Evolutionary conservation across 192 early-diverging fungal species (phyloP).

Genomic region (Irineochytrium annulatum): DNA sequence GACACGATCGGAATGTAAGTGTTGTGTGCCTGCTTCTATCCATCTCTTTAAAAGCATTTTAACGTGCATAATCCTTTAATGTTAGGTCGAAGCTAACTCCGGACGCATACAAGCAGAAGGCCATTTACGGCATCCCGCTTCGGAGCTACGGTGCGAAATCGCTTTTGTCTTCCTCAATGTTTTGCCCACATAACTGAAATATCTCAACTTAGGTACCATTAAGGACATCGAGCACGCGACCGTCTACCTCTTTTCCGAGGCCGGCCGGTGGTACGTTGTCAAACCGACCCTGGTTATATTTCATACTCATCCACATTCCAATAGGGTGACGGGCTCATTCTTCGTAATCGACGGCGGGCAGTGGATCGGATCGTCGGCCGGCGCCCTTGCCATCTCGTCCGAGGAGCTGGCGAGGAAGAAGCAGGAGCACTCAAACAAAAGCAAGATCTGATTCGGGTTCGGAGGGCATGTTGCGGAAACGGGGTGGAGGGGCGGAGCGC

Average conservation of each 20-base stretch:
- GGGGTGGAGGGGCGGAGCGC: too few relatives aligned
- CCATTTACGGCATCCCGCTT: constrained; percentile 20
- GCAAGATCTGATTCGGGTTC: too few relatives aligned
- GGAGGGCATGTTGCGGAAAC: too few relatives aligned
- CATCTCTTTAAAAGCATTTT: background rate
- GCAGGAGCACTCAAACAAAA: background rate
- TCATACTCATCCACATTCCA: background rate
- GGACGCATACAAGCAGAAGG: background rate
- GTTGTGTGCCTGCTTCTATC: too few relatives aligned
- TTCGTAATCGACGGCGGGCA: constrained; percentile 57
- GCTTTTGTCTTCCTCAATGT: constrained; percentile 24
- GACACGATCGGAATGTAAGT: constrained; percentile 37
- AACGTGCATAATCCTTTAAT: constrained; percentile 8
- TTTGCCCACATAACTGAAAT: constrained; percentile 11
- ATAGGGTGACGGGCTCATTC: constrained; percentile 48
- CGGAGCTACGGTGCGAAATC: constrained; percentile 18
- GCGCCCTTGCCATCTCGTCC: background rate
- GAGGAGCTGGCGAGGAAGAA: background rate
- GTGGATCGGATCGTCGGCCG: constrained; percentile 22
- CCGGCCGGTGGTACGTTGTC: constrained; percentile 35
- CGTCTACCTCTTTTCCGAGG: constrained; percentile 62
- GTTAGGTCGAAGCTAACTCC: constrained; percentile 15
- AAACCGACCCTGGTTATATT: too few relatives aligned
- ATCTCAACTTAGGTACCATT: constrained; percentile 50
- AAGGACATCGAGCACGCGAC: constrained; percentile 70